A percentile compares a stretch with the other conserved stretches of the same genome.
Evolutionary conservation across 176 grass and related monocot genomes (phyloP).

Genomic region (Themeda triandra): DNA sequence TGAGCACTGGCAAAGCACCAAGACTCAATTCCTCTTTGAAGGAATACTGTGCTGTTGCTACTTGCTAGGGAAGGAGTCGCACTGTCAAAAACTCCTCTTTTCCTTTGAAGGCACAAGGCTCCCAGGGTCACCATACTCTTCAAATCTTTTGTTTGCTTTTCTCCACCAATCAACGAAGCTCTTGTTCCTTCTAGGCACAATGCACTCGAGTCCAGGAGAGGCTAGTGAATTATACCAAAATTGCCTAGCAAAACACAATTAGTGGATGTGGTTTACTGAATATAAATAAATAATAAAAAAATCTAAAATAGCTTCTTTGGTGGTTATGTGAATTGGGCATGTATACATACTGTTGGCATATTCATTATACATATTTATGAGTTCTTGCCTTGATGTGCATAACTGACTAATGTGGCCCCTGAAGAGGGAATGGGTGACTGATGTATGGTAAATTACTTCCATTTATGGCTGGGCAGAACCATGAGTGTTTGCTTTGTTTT

Average conservation of each 20-base stretch:
- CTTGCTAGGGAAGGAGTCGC: background rate
- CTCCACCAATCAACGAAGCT: background rate
- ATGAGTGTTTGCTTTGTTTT: conserved; percentile 7
- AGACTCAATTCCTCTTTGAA: background rate
- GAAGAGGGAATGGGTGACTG: conserved; percentile 4
- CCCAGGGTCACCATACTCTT: background rate
- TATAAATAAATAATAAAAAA: background rate
- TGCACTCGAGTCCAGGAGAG: background rate
- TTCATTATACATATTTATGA: conserved; percentile 9
- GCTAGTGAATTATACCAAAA: background rate
- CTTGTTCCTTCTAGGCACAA: background rate
- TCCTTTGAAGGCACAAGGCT: background rate
- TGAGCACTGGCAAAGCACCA: background rate
- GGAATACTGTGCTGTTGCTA: background rate
- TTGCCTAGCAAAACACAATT: background rate
- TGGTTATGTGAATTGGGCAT: background rate
- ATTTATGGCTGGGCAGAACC: background rate
- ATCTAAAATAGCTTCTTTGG: background rate
- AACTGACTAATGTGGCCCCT: conserved; percentile 1
- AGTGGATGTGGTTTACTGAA: background rate
- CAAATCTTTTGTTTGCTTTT: background rate
- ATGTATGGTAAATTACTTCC: background rate
- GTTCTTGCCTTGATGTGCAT: conserved; percentile 3
- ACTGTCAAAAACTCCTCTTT: background rate
- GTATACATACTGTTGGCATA: conserved; percentile 1